phyloP scores from a whole-genome alignment of 2,329 filamentous ascomycete genomes.

The Xylariaceae sp. region DNA sequence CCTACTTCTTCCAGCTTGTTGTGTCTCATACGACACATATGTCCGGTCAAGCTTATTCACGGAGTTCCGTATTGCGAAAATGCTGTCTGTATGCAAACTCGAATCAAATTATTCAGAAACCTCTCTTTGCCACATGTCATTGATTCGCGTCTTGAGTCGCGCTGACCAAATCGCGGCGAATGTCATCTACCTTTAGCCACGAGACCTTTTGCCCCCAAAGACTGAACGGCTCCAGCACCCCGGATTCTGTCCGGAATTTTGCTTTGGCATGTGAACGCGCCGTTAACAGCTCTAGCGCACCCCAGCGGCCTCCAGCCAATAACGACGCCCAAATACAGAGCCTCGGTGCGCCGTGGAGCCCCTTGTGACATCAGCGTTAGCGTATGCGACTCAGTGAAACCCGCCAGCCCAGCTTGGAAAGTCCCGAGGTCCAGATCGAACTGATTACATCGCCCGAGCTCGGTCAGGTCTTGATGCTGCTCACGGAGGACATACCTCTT shows the following conservation, averaged over 20 bases:
- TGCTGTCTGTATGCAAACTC: too few relatives aligned
- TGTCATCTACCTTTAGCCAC: too few relatives aligned
- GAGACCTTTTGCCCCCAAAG: background rate
- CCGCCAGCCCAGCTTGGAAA: constrained; percentile 10
- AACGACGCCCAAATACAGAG: background rate
- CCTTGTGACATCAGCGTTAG: constrained; percentile 23
- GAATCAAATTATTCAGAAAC: too few relatives aligned
- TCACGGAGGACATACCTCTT: constrained; percentile 1
- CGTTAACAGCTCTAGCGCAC: background rate
- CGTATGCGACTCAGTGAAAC: constrained; percentile 4
- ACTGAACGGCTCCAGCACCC: background rate
- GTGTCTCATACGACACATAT: too few relatives aligned
- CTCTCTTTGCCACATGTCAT: too few relatives aligned
- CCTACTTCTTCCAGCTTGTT: too few relatives aligned
- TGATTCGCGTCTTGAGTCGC: too few relatives aligned
- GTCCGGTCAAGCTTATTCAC: too few relatives aligned
- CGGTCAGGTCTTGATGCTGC: constrained; percentile 2
- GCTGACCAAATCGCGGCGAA: too few relatives aligned
- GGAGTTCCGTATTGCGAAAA: too few relatives aligned
- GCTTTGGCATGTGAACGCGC: constrained; percentile 19
- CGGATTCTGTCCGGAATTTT: background rate
- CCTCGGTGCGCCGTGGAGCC: constrained; percentile 19
- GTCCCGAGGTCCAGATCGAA: constrained; percentile 18
- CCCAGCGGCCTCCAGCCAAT: constrained; percentile 11
- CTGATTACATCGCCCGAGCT: background rate